Conservation (phyloP, 2,329 filamentous ascomycete species). For the Neofusicoccum kwambonambiense region DNA sequence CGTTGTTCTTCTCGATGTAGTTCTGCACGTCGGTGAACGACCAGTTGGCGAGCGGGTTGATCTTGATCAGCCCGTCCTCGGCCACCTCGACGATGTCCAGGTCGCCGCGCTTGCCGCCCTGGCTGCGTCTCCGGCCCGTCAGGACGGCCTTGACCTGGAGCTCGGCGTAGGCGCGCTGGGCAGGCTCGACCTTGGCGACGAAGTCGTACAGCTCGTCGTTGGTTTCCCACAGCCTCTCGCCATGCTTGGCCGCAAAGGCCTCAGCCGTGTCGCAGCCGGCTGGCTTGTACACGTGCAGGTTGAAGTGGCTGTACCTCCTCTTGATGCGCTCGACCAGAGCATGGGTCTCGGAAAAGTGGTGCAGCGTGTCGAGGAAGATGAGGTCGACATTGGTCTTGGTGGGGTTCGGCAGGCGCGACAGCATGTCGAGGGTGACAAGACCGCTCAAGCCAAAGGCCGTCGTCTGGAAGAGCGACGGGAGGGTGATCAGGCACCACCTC, state of each 20-base stretch:
- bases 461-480: slow-evolving; percentile 74
- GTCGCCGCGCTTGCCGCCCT: slow-evolving; percentile 87
- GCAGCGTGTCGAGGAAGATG: slow-evolving; percentile 56
- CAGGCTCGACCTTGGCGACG: slow-evolving; percentile 95
- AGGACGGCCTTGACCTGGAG: slow-evolving; percentile 86
- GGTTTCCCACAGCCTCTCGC: slow-evolving; percentile 77
- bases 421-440: slow-evolving; percentile 60
- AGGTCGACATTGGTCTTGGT: slow-evolving; percentile 55
- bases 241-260: slow-evolving; percentile 81
- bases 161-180: slow-evolving; percentile 84
- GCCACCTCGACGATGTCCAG: slow-evolving; percentile 92
- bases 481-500: slow-evolving; percentile 84
- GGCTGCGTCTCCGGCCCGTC: slow-evolving; percentile 85
- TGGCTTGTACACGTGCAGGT: slow-evolving; percentile 87
- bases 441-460: slow-evolving; percentile 53
- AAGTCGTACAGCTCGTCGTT: slow-evolving; percentile 93
- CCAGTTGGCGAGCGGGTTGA: slow-evolving; percentile 97
- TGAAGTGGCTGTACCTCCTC: slow-evolving; percentile 72
- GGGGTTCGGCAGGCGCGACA: slow-evolving; percentile 68
- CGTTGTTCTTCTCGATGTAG: slow-evolving; percentile 81
- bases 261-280: slow-evolving; percentile 67
- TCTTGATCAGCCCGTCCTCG: slow-evolving; percentile 88
- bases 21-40: slow-evolving; percentile 82
- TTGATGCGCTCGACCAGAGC: slow-evolving; percentile 64
- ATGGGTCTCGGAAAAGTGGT: slow-evolving; percentile 53